Evolutionary conservation across 176 grass and related monocot species (phyloP).

Genomic region (Zizania latifolia): DNA sequence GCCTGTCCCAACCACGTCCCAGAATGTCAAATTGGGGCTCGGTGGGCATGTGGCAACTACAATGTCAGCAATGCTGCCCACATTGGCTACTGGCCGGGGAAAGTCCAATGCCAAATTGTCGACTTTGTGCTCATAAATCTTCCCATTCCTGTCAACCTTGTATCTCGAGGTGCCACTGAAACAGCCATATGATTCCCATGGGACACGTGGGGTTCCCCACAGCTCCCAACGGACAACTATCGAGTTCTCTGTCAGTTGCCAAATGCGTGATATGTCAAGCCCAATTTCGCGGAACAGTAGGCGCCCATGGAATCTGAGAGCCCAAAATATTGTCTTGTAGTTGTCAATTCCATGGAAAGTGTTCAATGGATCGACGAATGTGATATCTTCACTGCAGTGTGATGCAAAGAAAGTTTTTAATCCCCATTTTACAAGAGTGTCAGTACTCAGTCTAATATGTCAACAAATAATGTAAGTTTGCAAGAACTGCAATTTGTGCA

Average conservation of each 20-base stretch:
- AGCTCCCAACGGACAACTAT: slow-evolving; percentile 94
- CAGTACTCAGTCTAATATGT: background rate
- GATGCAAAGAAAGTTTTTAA: slow-evolving; percentile 12
- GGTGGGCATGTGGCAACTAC: slow-evolving; percentile 57
- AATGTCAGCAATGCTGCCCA: slow-evolving; percentile 59
- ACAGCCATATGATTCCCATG: slow-evolving; percentile 84
- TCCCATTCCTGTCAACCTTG: slow-evolving; percentile 79
- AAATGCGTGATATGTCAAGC: slow-evolving; percentile 72
- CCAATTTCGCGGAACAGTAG: slow-evolving; percentile 74
- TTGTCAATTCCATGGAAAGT: slow-evolving; percentile 83
- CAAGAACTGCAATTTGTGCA: background rate
- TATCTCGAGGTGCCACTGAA: slow-evolving; percentile 89
- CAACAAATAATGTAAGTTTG: background rate
- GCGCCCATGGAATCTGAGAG: slow-evolving; percentile 73
- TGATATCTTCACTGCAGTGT: slow-evolving; percentile 79
- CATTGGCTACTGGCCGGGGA: slow-evolving; percentile 47
- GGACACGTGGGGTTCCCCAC: slow-evolving; percentile 69
- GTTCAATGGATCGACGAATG: slow-evolving; percentile 76
- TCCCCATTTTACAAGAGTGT: background rate
- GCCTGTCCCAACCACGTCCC: slow-evolving; percentile 34
- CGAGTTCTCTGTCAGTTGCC: slow-evolving; percentile 75
- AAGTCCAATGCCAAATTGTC: slow-evolving; percentile 94
- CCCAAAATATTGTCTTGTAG: slow-evolving; percentile 96
- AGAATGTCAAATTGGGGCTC: slow-evolving; percentile 65
- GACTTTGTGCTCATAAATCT: slow-evolving; percentile 98